Evolutionary conservation across 257 asterid genomes (phyloP).

Genomic region (Ilex asprella): DNA sequence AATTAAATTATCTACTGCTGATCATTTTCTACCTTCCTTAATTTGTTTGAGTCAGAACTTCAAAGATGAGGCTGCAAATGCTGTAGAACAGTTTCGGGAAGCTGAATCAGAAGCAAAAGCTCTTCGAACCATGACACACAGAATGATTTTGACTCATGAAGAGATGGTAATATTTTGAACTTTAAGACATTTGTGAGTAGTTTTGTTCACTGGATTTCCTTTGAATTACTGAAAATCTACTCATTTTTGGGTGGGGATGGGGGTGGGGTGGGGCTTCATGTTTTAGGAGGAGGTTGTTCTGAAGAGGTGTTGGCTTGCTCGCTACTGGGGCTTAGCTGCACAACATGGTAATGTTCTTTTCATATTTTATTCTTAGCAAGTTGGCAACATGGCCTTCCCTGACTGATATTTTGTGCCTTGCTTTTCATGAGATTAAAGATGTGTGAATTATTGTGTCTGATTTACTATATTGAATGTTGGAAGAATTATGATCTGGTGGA

Average conservation of each 20-base stretch:
- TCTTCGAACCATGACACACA: slow-evolving; percentile 85
- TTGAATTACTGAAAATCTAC: not conserved
- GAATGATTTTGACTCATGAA: slow-evolving; percentile 97
- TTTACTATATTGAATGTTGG: not conserved
- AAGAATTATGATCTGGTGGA: no score
- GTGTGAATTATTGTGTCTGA: no score
- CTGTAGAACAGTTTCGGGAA: slow-evolving; percentile 74
- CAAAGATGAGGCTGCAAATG: slow-evolving; percentile 55
- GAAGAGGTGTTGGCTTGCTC: slow-evolving; percentile 99
- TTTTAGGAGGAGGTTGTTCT: slow-evolving; percentile 93
- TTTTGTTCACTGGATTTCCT: not conserved
- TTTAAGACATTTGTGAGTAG: slow-evolving; percentile 7
- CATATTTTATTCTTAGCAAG: not conserved
- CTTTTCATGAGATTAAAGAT: no score
- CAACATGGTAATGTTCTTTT: slow-evolving; percentile 57
- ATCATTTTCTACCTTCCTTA: slow-evolving; percentile 12
- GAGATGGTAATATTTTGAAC: slow-evolving; percentile 71
- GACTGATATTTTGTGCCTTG: no score
- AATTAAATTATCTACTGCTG: no score
- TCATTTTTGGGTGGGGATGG: not conserved
- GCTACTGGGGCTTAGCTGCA: slow-evolving; percentile 95
- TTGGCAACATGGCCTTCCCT: no score
- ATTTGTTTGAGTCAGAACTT: slow-evolving; percentile 55
- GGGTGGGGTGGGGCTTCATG: not conserved
- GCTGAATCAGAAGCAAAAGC: slow-evolving; percentile 96